These are phyloP conservation scores for Suillus clintonianus DNA, from an alignment of 768 basidiomycete species.

Conservation along the genomic window DNA sequence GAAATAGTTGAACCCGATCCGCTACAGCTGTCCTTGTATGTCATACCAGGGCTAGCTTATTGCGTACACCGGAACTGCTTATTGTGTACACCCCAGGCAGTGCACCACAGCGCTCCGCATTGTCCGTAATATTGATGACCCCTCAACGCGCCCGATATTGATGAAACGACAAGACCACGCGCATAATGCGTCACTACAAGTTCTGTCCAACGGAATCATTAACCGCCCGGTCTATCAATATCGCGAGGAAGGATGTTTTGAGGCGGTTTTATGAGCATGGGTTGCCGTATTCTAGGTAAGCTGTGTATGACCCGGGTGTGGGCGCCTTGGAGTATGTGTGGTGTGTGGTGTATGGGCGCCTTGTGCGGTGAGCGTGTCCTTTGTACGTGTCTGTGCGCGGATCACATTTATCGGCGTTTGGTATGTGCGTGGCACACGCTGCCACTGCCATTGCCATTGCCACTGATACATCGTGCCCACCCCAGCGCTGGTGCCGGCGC, in stretches of 20 bases:
- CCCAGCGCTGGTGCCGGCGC: too few relatives aligned
- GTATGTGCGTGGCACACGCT: too few relatives aligned
- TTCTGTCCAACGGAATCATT: conserved; percentile 4
- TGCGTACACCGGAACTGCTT: too few relatives aligned
- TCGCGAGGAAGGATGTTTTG: conserved; percentile 18
- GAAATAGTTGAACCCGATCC: too few relatives aligned
- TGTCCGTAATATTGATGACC: background rate
- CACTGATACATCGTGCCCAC: too few relatives aligned
- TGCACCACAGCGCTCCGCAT: background rate
- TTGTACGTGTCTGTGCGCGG: background rate
- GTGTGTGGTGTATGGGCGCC: background rate
- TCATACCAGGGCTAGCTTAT: too few relatives aligned
- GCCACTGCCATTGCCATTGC: too few relatives aligned
- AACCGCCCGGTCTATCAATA: conserved; percentile 12
- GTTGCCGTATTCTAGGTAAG: conserved; percentile 38
- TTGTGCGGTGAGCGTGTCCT: background rate
- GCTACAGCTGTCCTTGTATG: too few relatives aligned
- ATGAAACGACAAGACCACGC: background rate
- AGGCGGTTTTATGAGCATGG: conserved; percentile 23
- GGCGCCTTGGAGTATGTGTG: background rate
- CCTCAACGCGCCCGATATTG: background rate
- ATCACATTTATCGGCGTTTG: background rate
- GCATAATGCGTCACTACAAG: background rate
- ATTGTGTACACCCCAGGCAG: too few relatives aligned
- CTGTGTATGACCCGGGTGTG: background rate